phyloP scores from a whole-genome alignment of 2,329 filamentous ascomycete species.

The Raffaelea ambrosiae region DNA sequence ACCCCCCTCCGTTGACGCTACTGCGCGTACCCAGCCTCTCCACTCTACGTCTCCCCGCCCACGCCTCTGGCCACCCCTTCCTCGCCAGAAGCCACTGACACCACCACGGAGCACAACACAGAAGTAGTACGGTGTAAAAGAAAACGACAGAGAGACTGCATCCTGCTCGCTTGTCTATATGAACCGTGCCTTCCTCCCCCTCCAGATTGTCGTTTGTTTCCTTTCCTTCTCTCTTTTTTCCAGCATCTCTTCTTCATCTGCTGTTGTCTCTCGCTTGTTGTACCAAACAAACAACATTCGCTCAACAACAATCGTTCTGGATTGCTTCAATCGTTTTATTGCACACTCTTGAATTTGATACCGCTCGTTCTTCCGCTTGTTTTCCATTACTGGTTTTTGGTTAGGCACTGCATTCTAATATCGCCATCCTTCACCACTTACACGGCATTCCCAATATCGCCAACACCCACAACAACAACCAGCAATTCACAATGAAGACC shows the following conservation, averaged over 20 bases:
- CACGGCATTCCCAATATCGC: neutral
- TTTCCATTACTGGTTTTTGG: neutral
- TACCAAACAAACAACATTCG: too few relatives aligned
- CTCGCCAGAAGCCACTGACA: too few relatives aligned
- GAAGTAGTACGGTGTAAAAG: too few relatives aligned
- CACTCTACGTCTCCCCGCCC: neutral
- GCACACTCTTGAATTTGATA: neutral
- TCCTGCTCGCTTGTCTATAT: neutral
- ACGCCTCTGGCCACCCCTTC: neutral
- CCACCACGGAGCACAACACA: neutral
- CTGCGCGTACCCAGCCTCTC: neutral
- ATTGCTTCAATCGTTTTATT: neutral
- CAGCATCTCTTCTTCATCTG: neutral
- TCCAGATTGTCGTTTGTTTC: neutral
- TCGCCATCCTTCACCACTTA: neutral
- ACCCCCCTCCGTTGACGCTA: too few relatives aligned
- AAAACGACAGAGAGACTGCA: neutral
- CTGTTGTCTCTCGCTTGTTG: neutral
- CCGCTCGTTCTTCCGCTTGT: neutral
- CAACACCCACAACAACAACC: neutral
- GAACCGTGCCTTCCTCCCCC: neutral
- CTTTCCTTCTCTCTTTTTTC: neutral
- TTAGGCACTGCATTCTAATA: neutral
- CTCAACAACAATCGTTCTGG: too few relatives aligned
- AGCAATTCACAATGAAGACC: constrained; percentile 26